Conservation (phyloP, 768 basidiomycete genomes). For the Roridomyces roridus region DNA sequence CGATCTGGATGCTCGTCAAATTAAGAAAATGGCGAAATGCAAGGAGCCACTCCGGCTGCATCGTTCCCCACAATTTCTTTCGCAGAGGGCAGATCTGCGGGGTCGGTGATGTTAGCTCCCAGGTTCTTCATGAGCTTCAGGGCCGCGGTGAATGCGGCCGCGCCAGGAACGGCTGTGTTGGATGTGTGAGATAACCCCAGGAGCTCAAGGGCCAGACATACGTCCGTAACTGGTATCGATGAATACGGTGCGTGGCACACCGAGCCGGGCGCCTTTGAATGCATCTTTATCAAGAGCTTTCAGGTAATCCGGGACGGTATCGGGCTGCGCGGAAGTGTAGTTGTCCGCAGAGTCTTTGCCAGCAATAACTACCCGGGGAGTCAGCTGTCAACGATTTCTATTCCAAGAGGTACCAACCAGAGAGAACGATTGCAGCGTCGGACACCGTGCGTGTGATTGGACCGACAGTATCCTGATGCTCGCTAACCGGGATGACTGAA, state of each 20-base stretch:
- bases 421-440: slow-evolving; percentile 45
- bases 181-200: no score
- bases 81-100: slow-evolving; percentile 49
- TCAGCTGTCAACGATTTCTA: not conserved
- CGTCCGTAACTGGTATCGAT: slow-evolving; percentile 23
- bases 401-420: slow-evolving; percentile 8
- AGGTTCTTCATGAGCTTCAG: slow-evolving; percentile 42
- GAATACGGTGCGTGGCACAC: slow-evolving; percentile 47
- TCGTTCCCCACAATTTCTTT: slow-evolving; percentile 29
- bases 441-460: slow-evolving; percentile 34
- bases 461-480: slow-evolving; percentile 47
- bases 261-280: slow-evolving; percentile 49
- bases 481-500: slow-evolving; percentile 51
- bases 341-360: slow-evolving; percentile 49
- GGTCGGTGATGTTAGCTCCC: slow-evolving; percentile 54
- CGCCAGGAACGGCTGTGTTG: slow-evolving; percentile 27
- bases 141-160: slow-evolving; percentile 44
- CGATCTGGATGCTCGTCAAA: not conserved
- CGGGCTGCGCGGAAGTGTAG: slow-evolving; percentile 47
- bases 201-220: slow-evolving; percentile 3
- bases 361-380: slow-evolving; percentile 37
- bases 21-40: not conserved
- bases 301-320: slow-evolving; percentile 46
- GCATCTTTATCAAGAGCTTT: slow-evolving; percentile 41
- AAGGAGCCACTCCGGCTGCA: not conserved